Conservation (phyloP, 2,329 filamentous ascomycete species). For the Cytospora piceae region DNA sequence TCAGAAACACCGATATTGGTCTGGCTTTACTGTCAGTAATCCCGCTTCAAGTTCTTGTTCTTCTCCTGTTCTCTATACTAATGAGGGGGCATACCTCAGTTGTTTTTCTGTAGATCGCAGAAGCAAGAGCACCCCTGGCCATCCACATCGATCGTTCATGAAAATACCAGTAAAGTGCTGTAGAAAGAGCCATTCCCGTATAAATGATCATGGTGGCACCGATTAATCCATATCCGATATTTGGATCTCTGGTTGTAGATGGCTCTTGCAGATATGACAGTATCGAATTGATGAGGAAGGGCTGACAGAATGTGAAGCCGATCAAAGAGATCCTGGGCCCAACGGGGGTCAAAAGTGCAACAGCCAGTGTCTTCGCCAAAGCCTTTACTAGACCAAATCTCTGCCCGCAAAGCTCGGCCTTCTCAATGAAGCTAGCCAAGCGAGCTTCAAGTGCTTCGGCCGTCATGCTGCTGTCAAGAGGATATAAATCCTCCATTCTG, state of each 20-base stretch:
- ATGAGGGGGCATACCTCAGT: constrained; percentile 31
- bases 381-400: constrained; percentile 39
- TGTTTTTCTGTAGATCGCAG: constrained; percentile 42
- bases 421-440: constrained; percentile 26
- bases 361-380: constrained; percentile 38
- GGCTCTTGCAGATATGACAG: constrained; percentile 40
- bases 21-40: constrained; percentile 23
- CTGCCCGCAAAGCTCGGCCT: constrained; percentile 26
- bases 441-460: constrained; percentile 31
- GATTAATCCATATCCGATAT: constrained; percentile 41
- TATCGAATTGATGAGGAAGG: constrained; percentile 47
- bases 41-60: constrained; percentile 34
- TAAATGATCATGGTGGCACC: constrained; percentile 40
- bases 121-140: constrained; percentile 37
- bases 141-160: constrained; percentile 30
- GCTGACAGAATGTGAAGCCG: constrained; percentile 48
- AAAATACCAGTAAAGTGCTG: constrained; percentile 41
- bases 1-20: constrained; percentile 32
- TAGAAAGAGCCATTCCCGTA: constrained; percentile 40
- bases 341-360: constrained; percentile 42
- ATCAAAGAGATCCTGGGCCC: constrained; percentile 44
- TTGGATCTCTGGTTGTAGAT: constrained; percentile 30
- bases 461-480: constrained; percentile 35
- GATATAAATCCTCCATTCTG: constrained; percentile 39
- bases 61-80: neutral